Base-by-base conservation (phyloP, 768 basidiomycete genomes). In the Pholiota conissans region DNA sequence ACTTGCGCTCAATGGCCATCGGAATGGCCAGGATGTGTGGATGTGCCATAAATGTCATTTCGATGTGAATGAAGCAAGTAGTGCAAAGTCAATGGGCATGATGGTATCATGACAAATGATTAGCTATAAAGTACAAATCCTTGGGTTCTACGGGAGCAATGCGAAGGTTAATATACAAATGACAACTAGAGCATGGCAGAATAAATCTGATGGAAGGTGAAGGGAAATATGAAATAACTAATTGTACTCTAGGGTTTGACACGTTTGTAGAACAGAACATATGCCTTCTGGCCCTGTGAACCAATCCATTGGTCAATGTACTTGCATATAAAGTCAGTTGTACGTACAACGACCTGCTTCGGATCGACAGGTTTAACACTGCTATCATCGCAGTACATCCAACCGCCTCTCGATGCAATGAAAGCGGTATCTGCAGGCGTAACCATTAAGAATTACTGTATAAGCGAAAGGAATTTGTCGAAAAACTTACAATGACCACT, bases 361-460 rank as follows among this genome's bases (percentile, higher is more conserved):
- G 86, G 76, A 52, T 92, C 86, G 27, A 84, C 86, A 42, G 80
- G 67, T 49, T 85, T 84, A 58, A 98, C 81, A 64, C 90, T 90
- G 65, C 94, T 95, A 70, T 98, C 96, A 66, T 97, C 95, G 69
- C 94, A 95, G 66, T 92, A 92, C 69, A 88, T 74, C 97, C 97
- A 99, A 34, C 90, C 87, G 30, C 90, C 89, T 52, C 87, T 80
- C 14, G 90, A 93, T 32, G 91, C 84, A 51, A 99, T 86, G 66
- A 86, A 95, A 18, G 97, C 94, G 46, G 96, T 98, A 71, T 98
- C 96, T 97, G 22, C 64, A 4, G 27, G 35, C n/a, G n/a, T n/a
- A 50, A 52, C 42, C 20, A 22, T 50, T 50, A 55, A 60, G 39
- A 49, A 45, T 47, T 24, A 45, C 26, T n/a, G n/a, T n/a, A n/a